These are phyloP conservation scores for Thermochaetoides dissita DNA, from an alignment of 2,329 filamentous ascomycete genomes.

Conservation along the genomic window DNA sequence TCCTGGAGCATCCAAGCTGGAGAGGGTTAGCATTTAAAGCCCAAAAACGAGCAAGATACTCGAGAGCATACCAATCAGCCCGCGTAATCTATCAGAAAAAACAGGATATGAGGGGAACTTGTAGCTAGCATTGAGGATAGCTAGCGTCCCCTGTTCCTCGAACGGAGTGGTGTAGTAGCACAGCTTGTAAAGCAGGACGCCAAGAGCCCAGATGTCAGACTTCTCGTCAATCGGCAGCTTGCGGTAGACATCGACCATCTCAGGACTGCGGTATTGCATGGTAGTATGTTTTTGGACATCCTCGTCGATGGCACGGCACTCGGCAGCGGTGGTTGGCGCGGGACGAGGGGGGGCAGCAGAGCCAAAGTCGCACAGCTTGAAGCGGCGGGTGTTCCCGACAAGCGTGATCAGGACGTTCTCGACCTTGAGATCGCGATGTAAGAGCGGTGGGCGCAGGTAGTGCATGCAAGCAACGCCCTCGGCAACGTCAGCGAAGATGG, in stretches of 20 bases:
- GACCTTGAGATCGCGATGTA: conserved; percentile 92
- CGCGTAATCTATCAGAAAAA: conserved; percentile 82
- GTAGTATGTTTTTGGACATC: conserved; percentile 96
- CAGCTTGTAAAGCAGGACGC: conserved; percentile 89
- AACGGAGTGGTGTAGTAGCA: conserved; percentile 99
- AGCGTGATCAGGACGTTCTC: conserved; percentile 88
- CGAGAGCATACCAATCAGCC: conserved; percentile 59
- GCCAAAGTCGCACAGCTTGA: conserved; percentile 98
- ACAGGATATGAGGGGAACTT: conserved; percentile 77
- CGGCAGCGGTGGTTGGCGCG: conserved; percentile 71
- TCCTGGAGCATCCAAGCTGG: conserved; percentile 82
- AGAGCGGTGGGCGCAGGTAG: conserved; percentile 82
- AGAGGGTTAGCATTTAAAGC: conserved; percentile 2
- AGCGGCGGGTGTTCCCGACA: conserved; percentile 52
- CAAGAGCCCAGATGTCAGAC: conserved; percentile 94
- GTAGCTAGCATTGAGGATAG: conserved; percentile 90
- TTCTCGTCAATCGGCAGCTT: conserved; percentile 97
- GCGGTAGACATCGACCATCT: conserved; percentile 97
- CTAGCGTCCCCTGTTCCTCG: conserved; percentile 93
- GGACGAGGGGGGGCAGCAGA: conserved; percentile 73
- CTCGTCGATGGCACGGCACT: conserved; percentile 87
- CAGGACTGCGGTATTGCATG: conserved; percentile 89
- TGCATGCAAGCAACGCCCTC: conserved; percentile 98
- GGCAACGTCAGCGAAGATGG: conserved; percentile 91
- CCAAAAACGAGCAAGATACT: background rate